These are phyloP conservation scores for Ascocoryne sarcoides DNA, from an alignment of 2,329 filamentous ascomycete species.

Conservation along the genomic window DNA sequence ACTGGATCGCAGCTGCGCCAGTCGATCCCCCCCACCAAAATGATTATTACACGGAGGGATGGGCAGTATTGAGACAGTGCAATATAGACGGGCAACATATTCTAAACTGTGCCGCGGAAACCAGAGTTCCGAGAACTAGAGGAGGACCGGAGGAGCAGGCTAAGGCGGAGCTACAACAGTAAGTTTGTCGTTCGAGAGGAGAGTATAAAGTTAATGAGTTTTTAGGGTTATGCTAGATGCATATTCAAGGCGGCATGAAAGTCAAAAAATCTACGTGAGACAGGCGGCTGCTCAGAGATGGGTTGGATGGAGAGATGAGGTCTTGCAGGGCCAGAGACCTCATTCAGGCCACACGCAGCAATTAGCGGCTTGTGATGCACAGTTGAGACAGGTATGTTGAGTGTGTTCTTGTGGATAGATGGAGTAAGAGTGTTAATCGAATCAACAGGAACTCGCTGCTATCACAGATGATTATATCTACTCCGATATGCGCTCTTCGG, in stretches of 20 bases:
- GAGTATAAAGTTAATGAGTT: neutral
- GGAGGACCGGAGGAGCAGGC: slow-evolving; percentile 50
- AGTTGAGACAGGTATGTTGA: slow-evolving; percentile 45
- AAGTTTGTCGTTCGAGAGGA: slow-evolving; percentile 25
- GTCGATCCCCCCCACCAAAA: slow-evolving; percentile 44
- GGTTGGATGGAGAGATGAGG: slow-evolving; percentile 44
- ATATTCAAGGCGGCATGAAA: slow-evolving; percentile 52
- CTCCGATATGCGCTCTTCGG: slow-evolving; percentile 42
- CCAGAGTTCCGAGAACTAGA: slow-evolving; percentile 42
- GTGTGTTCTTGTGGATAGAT: neutral
- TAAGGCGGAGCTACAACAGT: slow-evolving; percentile 57
- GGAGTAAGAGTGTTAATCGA: neutral
- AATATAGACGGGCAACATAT: slow-evolving; percentile 55
- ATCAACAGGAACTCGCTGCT: slow-evolving; percentile 43
- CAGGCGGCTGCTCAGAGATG: slow-evolving; percentile 52
- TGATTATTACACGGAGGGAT: slow-evolving; percentile 57
- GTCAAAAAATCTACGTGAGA: slow-evolving; percentile 54
- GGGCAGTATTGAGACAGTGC: slow-evolving; percentile 53
- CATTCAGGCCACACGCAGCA: slow-evolving; percentile 38
- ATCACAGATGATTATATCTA: slow-evolving; percentile 54
- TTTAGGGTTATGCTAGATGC: slow-evolving; percentile 50
- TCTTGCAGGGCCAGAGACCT: slow-evolving; percentile 44
- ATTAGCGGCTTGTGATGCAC: slow-evolving; percentile 45
- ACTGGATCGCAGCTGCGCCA: slow-evolving; percentile 50
- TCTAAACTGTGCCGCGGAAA: slow-evolving; percentile 55